Base-by-base conservation (phyloP, 768 basidiomycete genomes). In the Pleurotus pulmonarius region DNA sequence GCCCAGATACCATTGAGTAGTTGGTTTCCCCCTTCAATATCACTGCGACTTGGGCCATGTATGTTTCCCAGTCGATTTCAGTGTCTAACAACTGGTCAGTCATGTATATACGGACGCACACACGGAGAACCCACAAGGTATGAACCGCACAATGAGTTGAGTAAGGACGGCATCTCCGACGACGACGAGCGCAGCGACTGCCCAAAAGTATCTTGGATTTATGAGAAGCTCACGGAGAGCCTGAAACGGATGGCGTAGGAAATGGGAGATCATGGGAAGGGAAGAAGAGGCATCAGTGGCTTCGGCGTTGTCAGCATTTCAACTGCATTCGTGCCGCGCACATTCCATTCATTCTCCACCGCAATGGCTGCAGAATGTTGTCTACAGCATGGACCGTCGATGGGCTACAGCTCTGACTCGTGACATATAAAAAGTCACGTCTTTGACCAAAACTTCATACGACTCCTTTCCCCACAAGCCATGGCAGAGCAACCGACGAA, bases 21-120 rank as follows among this genome's bases (percentile, higher is more conserved):
- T 94, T 83, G 46, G 87, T 78, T 67, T 95, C 88, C 34, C 94
- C 94, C 55, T 83, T 81, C 46, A 90, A 63, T 72, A 91, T 94
- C 41, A 88, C 67, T 56, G 87, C 79, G 1, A 90, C 81, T 53
- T 98, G 97, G 52, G 87, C 75, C 85, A 98, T 93, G 67, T 99
- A 99, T 0, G 97, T 98, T 65, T 87, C 82, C 86, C 92, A 98
- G 73, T 99, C 97, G 64, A 99, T 99, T 72, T 99, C 95, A 9
- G 97, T 98, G 73, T 95, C 96, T 98, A 75, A 49, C 29, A 11
- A 52, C 47, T 48, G 59, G 66, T 66, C 56, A 64, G 48, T 47
- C 25, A 46, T 43, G 59, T 26, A 15, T 20, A 16, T 49, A 34
- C 34, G 46, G 38, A 44, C 46, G 25, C 46, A 12, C 20, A 20